Evolutionary conservation across 192 early-diverging fungal species (phyloP).

Genomic region (Blastocladiella britannica): DNA sequence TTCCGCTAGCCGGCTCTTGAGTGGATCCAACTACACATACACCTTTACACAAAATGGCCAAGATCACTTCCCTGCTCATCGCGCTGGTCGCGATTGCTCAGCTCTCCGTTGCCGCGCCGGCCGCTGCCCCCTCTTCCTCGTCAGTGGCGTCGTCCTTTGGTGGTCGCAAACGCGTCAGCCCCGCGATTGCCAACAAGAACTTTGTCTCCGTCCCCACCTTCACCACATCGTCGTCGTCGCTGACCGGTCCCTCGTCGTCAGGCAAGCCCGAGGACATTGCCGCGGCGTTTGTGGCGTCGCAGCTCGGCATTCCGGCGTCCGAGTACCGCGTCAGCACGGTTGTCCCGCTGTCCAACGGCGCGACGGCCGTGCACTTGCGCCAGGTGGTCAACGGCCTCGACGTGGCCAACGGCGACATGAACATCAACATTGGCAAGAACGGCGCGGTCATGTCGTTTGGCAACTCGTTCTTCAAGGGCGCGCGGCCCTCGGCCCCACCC

Average conservation of each 20-base stretch:
- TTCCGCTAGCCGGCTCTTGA: too few species aligned
- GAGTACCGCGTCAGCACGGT: constrained; percentile 1
- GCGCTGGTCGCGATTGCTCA: too few species aligned
- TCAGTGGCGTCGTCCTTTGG: too few species aligned
- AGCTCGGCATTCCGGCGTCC: background rate
- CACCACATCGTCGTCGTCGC: too few species aligned
- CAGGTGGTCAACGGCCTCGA: constrained; percentile 47
- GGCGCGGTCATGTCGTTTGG: background rate
- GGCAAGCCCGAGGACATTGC: background rate
- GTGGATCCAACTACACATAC: too few species aligned
- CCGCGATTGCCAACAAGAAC: too few species aligned
- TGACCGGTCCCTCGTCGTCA: background rate
- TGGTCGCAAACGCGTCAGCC: too few species aligned
- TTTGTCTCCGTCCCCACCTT: too few species aligned
- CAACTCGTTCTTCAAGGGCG: background rate
- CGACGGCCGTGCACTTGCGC: constrained; percentile 70
- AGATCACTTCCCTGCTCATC: too few species aligned
- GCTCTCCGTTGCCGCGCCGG: too few species aligned
- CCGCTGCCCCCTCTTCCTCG: too few species aligned
- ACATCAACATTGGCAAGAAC: constrained; percentile 48
- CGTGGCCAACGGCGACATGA: constrained; percentile 65
- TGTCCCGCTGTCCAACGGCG: constrained; percentile 19
- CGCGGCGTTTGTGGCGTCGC: background rate
- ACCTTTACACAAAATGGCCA: too few species aligned
- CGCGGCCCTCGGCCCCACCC: background rate